Evolutionary conservation across 345 rosid genomes (phyloP).

Genomic region (Lepidium aucheri): DNA sequence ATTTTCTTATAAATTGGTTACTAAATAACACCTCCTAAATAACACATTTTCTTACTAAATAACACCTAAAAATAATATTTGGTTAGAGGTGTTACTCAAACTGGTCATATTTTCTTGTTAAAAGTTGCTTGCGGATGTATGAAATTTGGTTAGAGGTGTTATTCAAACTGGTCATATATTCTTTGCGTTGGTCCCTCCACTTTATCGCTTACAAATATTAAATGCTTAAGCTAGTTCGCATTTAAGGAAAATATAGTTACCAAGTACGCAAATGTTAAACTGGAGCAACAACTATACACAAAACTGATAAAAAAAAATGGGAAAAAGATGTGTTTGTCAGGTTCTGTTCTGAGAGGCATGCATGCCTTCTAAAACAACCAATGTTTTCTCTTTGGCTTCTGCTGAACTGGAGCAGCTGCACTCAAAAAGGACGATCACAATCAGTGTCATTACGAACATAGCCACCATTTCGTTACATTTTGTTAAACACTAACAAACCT

Average conservation of each 20-base stretch:
- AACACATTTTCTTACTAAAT: no score
- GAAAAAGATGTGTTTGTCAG: background rate
- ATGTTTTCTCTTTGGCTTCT: slow-evolving; percentile 81
- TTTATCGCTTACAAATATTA: background rate
- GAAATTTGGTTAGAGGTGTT: background rate
- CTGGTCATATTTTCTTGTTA: no score
- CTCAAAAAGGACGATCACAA: slow-evolving; percentile 3
- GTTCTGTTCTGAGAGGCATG: background rate
- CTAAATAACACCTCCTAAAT: no score
- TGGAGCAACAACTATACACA: background rate
- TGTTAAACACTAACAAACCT: slow-evolving; percentile 38
- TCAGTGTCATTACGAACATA: background rate
- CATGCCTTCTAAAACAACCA: slow-evolving; percentile 78
- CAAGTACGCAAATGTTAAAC: background rate
- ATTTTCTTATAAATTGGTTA: no score
- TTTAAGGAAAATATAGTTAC: background rate
- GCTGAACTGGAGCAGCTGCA: slow-evolving; percentile 61
- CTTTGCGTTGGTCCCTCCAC: background rate
- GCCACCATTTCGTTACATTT: background rate
- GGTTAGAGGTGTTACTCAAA: no score
- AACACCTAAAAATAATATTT: no score
- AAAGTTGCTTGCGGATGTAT: no score
- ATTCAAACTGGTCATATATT: background rate
- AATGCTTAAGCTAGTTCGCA: background rate
- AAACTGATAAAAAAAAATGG: background rate